Base-by-base conservation (phyloP, 495 filamentous ascomycete genomes). In the Amphirosellinia nigrospora region DNA sequence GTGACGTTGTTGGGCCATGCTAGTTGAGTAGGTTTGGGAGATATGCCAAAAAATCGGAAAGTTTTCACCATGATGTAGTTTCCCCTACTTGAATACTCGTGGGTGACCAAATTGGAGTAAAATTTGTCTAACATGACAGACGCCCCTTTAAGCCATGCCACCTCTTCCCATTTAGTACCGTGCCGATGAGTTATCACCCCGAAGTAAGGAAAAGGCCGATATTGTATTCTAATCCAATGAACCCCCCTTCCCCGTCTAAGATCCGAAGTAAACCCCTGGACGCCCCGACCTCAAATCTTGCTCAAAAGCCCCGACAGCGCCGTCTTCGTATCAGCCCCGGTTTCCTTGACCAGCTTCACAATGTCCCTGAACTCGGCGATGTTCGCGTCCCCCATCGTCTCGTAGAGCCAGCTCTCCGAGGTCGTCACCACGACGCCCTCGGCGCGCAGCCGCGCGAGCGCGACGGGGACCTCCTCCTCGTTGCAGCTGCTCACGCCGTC, bases 401-500 rank as follows among this genome's bases (percentile, higher is more conserved):
- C 95, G 83, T 96, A 99, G 71, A 98, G 72, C 81, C 90, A 92
- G 79, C 93, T 91, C 88, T 99, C 96, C 80, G 93, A 96, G 55
- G 90, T 93, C 58, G 94, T 97, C 19, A 99, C 87, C 15, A 89
- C 81, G 43, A 89, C 95, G 0, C 95, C 95, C 48, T 89, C 94
- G 73, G 84, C 84, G 74, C 92, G 80, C 80, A 99, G 75, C 70
- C 96, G 76, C 39, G 84, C 88, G 43, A 99, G 81, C 70, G 96
- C 95, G 74, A 98, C 82, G 0, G 86, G 87, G 38, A 95, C 83
- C 82, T 99, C 96, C 77, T 92, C 89, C 26, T 82, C 78, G 80
- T 97, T 96, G 74, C 92, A 91, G 79, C 90, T 94, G 71, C 90
- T 93, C 30, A 98, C 94, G 39, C 89, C 96, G 81, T 99, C 96